Percentiles rank a stretch among this genome's conserved stretches.
These are phyloP conservation scores for Zygoascus bituminiphila DNA, from an alignment of 805 yeast species.

Conservation along the genomic window DNA sequence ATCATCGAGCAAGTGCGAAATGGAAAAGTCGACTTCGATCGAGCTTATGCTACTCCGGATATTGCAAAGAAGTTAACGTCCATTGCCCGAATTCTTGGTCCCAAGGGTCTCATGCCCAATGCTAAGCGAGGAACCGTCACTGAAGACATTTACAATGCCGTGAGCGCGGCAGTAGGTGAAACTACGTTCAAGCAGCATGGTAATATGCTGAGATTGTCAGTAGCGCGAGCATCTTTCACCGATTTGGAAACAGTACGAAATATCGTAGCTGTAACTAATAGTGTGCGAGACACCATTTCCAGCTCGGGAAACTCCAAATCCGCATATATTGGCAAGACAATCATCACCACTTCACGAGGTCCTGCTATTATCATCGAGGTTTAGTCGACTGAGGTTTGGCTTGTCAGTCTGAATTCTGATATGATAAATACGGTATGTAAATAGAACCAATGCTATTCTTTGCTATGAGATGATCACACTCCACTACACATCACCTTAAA, in stretches of 20 bases:
- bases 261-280: constrained; percentile 55
- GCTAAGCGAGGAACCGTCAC: constrained; percentile 81
- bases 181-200: constrained; percentile 67
- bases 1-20: constrained; percentile 53
- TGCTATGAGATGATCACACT: too few relatives aligned
- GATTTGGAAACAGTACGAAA: constrained; percentile 71
- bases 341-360: constrained; percentile 62
- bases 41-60: constrained; percentile 80
- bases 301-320: constrained; percentile 55
- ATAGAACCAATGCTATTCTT: too few relatives aligned
- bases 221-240: constrained; percentile 69
- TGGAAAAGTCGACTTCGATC: constrained; percentile 53
- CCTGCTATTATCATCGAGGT: constrained; percentile 60
- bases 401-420: too few relatives aligned
- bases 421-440: too few relatives aligned
- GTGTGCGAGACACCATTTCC: constrained; percentile 33
- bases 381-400: too few relatives aligned
- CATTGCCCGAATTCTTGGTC: constrained; percentile 78
- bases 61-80: constrained; percentile 52
- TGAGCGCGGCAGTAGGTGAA: constrained; percentile 53
- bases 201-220: constrained; percentile 50
- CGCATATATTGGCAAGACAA: constrained; percentile 60
- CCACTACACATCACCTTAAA: too few relatives aligned
- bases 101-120: constrained; percentile 81
- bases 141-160: constrained; percentile 47